Conservation (phyloP, 192 early-diverging fungal genomes). For the Martensiomyces pterosporus region DNA sequence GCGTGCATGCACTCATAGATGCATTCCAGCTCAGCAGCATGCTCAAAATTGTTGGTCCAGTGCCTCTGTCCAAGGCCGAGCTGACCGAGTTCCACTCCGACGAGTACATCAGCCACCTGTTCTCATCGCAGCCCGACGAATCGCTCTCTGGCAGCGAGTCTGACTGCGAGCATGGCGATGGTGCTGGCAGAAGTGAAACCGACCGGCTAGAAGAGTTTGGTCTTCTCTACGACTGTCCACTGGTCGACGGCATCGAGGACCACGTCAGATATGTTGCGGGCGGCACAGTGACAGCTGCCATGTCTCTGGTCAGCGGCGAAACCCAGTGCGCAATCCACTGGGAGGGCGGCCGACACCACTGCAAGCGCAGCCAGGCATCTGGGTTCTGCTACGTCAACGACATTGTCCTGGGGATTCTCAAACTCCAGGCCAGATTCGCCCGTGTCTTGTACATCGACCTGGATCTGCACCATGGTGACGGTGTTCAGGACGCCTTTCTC, state of each 20-base stretch:
- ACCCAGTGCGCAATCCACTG: constrained; percentile 72
- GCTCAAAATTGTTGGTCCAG: constrained; percentile 19
- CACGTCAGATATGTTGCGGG: constrained; percentile 39
- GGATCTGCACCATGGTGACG: constrained; percentile 98
- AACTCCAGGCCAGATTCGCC: constrained; percentile 68
- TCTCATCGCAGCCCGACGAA: background rate
- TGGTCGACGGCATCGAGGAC: constrained; percentile 29
- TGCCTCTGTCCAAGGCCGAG: constrained; percentile 10
- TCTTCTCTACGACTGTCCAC: constrained; percentile 38
- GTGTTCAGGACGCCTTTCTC: constrained; percentile 95
- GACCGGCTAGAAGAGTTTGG: constrained; percentile 19
- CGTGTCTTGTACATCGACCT: constrained; percentile 95
- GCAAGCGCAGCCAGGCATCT: constrained; percentile 77
- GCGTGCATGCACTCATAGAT: constrained; percentile 44
- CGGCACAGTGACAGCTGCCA: constrained; percentile 37
- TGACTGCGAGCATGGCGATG: background rate
- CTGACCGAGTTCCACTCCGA: constrained; percentile 32
- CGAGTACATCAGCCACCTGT: constrained; percentile 27
- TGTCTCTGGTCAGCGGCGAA: constrained; percentile 8
- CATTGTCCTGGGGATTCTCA: constrained; percentile 89
- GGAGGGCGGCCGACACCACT: constrained; percentile 97
- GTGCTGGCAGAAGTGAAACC: background rate
- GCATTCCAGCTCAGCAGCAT: constrained; percentile 17
- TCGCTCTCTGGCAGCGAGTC: too few species aligned
- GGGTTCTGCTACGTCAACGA: constrained; percentile 99